Conservation (phyloP, 495 filamentous ascomycete genomes). For the Evernia prunastri region DNA sequence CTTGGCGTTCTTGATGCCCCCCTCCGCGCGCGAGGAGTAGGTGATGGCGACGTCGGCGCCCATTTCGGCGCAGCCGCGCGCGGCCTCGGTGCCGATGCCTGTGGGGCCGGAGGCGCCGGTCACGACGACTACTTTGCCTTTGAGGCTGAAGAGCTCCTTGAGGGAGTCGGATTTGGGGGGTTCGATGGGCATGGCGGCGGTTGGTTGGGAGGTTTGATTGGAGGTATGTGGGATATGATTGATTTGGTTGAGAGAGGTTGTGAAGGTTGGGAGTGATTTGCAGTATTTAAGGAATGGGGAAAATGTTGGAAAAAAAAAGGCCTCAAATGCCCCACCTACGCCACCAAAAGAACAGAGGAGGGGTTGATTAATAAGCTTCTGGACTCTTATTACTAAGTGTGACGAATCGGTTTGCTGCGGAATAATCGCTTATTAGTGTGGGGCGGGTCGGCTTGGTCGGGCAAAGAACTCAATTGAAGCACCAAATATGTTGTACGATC, state of each 20-base stretch:
- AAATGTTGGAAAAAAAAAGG: background rate
- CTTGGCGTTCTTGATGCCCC: constrained; percentile 27
- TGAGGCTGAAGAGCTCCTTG: constrained; percentile 61
- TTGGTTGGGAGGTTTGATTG: background rate
- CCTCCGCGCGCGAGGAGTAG: constrained; percentile 46
- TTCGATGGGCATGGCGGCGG: constrained; percentile 44
- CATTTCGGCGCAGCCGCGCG: constrained; percentile 65
- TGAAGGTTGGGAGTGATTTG: background rate
- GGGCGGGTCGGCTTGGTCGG: too few relatives aligned
- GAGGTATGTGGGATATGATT: background rate
- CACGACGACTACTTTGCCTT: constrained; percentile 66
- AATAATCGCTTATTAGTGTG: too few relatives aligned
- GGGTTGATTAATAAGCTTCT: too few relatives aligned
- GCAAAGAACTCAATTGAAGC: background rate
- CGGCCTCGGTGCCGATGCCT: constrained; percentile 69
- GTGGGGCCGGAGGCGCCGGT: constrained; percentile 63
- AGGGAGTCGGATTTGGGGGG: constrained; percentile 53
- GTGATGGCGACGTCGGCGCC: constrained; percentile 64
- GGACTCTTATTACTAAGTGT: background rate
- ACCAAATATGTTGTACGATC: too few relatives aligned
- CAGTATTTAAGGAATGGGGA: background rate
- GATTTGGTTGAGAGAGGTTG: background rate
- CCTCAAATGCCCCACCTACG: background rate
- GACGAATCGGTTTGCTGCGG: background rate
- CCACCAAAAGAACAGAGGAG: background rate